Conservation (phyloP, 1,139 yeast genomes). For the Pichia sp. region DNA sequence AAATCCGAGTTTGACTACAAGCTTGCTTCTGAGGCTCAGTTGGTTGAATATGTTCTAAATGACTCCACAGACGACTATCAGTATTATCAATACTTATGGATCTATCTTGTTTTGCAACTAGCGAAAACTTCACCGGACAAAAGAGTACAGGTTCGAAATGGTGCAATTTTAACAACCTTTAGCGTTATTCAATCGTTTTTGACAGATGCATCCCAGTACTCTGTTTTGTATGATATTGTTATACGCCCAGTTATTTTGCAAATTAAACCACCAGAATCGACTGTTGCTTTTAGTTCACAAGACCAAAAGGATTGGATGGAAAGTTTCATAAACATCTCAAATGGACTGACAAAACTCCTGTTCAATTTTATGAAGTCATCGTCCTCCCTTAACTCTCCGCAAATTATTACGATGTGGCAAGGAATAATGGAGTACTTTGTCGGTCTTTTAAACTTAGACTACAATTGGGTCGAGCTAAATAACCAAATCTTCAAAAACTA, state of each 20-base stretch:
- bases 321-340: slow-evolving; percentile 52
- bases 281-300: background rate
- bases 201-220: slow-evolving; percentile 52
- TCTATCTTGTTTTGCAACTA: slow-evolving; percentile 57
- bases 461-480: slow-evolving; percentile 46
- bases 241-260: slow-evolving; percentile 38
- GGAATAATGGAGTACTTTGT: slow-evolving; percentile 47
- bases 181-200: slow-evolving; percentile 82
- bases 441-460: slow-evolving; percentile 34
- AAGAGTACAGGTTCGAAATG: slow-evolving; percentile 80
- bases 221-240: slow-evolving; percentile 48
- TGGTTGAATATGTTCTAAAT: slow-evolving; percentile 27
- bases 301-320: slow-evolving; percentile 47
- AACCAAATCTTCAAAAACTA: slow-evolving; percentile 50
- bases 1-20: slow-evolving; percentile 7
- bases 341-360: slow-evolving; percentile 55
- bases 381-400: background rate
- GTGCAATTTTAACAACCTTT: slow-evolving; percentile 83
- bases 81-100: slow-evolving; percentile 45
- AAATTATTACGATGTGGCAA: slow-evolving; percentile 42
- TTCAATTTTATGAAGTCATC: slow-evolving; percentile 27
- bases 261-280: slow-evolving; percentile 20
- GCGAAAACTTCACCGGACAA: slow-evolving; percentile 59
- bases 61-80: slow-evolving; percentile 20
- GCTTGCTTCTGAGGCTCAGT: slow-evolving; percentile 25